These are phyloP conservation scores for Cucumis melo DNA, from an alignment of 306 rosid genomes.

Conservation along the genomic window DNA sequence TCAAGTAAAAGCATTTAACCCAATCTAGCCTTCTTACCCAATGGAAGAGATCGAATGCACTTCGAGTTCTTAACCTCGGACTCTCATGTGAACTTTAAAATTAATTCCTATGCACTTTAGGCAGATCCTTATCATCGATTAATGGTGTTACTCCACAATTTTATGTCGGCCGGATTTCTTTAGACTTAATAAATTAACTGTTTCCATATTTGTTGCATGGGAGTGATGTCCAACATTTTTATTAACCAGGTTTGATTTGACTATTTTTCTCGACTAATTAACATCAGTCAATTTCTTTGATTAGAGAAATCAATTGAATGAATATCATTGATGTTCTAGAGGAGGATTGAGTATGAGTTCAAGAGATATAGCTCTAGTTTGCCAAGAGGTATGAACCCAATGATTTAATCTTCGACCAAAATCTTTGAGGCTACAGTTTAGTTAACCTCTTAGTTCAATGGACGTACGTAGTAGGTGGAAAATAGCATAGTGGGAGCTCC, in stretches of 20 bases:
- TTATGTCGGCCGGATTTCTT: not conserved
- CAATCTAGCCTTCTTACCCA: not conserved
- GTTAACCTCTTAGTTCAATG: conserved; percentile 7
- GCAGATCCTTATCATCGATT: not conserved
- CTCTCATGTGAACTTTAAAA: not conserved
- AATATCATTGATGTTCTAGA: conserved; percentile 10
- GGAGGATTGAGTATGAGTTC: conserved; percentile 70
- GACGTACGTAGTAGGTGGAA: conserved; percentile 66
- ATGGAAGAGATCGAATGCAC: not conserved
- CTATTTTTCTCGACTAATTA: not conserved
- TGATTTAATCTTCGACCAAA: not conserved
- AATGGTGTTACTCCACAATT: not conserved
- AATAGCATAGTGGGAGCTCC: conserved; percentile 98
- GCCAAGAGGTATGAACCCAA: conserved; percentile 77
- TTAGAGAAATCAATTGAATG: not conserved
- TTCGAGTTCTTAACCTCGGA: not conserved
- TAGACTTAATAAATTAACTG: not conserved
- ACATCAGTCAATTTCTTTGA: not conserved
- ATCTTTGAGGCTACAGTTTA: not conserved
- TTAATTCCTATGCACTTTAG: not conserved
- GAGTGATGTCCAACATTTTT: not conserved
- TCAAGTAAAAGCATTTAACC: not conserved
- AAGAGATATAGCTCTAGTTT: conserved; percentile 78
- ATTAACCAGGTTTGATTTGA: not conserved
- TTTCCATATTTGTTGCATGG: not conserved